These are phyloP conservation scores for Dioscorea dumetorum DNA, from an alignment of 106 monocot species.

Conservation along the genomic window DNA sequence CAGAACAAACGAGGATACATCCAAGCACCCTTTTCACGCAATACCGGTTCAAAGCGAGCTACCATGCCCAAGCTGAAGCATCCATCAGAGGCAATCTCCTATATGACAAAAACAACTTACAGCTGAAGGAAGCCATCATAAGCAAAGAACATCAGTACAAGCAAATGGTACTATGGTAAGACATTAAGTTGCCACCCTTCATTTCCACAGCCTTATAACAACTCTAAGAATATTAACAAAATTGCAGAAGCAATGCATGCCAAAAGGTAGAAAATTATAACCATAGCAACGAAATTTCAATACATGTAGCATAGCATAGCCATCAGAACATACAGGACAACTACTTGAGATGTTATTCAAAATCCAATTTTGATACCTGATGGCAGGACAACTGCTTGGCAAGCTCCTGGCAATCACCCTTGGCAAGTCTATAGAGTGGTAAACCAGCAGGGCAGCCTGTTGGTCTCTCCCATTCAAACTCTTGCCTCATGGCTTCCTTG, in stretches of 20 bases:
- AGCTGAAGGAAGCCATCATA: not conserved
- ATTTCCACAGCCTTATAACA: no score
- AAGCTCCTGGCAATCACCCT: conserved; percentile 51
- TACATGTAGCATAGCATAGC: no score
- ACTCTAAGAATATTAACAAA: not conserved
- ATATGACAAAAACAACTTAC: not conserved
- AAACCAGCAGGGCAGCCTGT: conserved; percentile 76
- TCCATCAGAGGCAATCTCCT: conserved; percentile 98
- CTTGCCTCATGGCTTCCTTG: conserved; percentile 62
- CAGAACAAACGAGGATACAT: conserved; percentile 99
- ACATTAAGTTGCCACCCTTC: no score
- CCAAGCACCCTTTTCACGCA: conserved; percentile 79
- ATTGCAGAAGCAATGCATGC: not conserved
- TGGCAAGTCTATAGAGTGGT: conserved; percentile 71
- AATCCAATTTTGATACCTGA: conserved; percentile 46
- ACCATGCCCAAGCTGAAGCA: conserved; percentile 98
- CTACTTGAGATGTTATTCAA: no score
- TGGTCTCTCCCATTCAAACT: conserved; percentile 88
- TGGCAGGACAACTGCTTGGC: conserved; percentile 78
- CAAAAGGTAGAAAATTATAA: no score
- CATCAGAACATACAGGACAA: no score
- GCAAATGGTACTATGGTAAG: not conserved
- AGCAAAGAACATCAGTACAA: not conserved
- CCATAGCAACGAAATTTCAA: no score
- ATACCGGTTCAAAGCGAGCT: conserved; percentile 71